Evolutionary conservation across 768 basidiomycete genomes (phyloP), one percentile per base, ranked within the genome.

Genomic region (Sarcodon aspratus): DNA sequence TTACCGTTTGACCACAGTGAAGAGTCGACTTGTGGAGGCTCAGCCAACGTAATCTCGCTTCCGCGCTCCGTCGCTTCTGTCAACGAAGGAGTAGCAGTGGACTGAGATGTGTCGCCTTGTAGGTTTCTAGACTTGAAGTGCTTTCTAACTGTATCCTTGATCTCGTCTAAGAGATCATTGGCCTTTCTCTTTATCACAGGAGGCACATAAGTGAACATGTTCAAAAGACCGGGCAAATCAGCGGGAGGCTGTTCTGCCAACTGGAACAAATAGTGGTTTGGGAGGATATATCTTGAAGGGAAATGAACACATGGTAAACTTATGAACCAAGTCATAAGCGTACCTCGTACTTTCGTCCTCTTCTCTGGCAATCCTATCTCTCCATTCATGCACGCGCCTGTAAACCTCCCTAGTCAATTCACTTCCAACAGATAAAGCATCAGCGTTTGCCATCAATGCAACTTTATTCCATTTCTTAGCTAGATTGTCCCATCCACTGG

Each of bases 281-380:
- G 73, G 9, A 91, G 66, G 13, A 91, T 76, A 60, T 82, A 89
- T 65, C 85, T 85, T 45, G 17, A 51, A 32, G 13, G 7, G 37
- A n/a, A 18, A 11, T 35, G 43, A 33, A 27, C 21, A 27, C 21
- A 27, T 27, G 17, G 13, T 7, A 27, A 27, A 45, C 21, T 27
- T 27, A 27, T 15, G 13, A 27, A 9, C 40, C 40, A 15, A 34
- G 48, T 9, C 33, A 33, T 48, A 33, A 3, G 65, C 77, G 42
- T 60, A 92, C 82, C 83, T 69, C 8, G 76, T 75, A 58, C 87
- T 88, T 64, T 96, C 93, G 60, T 97, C 94, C 56, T 91, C 86
- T 49, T 82, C 78, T 45, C 89, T 71, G 2, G 89, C 87, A 1
- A 81, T 66, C 9, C 61, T 58, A 62, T 97, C 93, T 50, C 94